Percentiles rank a stretch among this genome's conserved stretches.
Conservation (phyloP, 169 alveolate genomes). For the Eimeria necatrix region DNA sequence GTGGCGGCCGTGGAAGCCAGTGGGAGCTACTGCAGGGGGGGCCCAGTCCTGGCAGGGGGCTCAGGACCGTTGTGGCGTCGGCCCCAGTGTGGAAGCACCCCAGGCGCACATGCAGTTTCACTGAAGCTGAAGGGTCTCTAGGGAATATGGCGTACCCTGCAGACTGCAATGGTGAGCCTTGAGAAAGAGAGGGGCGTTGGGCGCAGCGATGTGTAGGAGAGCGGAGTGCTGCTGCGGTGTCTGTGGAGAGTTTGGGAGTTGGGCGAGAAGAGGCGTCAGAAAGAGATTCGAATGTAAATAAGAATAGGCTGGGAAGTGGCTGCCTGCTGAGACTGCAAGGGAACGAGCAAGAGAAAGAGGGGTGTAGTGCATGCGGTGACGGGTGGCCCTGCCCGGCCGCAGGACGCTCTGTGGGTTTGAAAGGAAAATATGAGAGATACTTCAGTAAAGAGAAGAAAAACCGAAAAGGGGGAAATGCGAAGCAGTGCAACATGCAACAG, state of each 20-base stretch:
- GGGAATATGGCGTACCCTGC: background rate
- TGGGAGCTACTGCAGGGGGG: background rate
- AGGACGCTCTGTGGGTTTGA: background rate
- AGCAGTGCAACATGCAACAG: background rate
- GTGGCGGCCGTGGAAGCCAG: background rate
- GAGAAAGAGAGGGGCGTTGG: background rate
- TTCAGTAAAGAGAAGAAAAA: background rate
- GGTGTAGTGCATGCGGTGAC: slow-evolving; percentile 40
- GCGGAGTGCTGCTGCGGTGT: background rate
- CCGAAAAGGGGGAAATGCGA: background rate
- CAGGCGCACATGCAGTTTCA: background rate
- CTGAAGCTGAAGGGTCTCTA: background rate
- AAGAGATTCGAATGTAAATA: background rate
- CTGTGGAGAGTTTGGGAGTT: background rate
- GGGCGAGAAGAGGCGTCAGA: background rate
- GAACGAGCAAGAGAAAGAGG: slow-evolving; percentile 12
- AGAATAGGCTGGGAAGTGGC: background rate
- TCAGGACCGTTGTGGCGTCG: background rate
- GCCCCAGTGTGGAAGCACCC: background rate
- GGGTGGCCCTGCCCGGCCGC: slow-evolving; percentile 40
- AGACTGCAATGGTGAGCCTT: background rate
- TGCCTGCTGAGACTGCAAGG: background rate
- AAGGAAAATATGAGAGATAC: background rate
- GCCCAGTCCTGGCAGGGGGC: background rate
- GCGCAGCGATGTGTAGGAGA: background rate